phyloP scores from a whole-genome alignment of 306 rosid species.

The Cucumis cinereus region DNA sequence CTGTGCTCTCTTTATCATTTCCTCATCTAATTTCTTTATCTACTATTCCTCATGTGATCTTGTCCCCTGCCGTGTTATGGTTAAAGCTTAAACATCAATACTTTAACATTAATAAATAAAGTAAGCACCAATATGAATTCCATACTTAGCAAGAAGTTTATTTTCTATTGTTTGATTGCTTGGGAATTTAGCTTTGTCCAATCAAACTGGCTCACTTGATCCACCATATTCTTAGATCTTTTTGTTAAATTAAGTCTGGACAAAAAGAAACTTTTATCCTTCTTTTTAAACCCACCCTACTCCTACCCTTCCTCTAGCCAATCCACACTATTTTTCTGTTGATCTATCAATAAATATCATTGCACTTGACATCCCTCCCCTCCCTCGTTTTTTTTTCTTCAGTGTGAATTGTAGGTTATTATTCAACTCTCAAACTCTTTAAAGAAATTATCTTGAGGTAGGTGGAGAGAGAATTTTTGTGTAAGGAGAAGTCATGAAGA shows the following conservation, averaged over 20 bases:
- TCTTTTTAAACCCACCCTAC: not conserved
- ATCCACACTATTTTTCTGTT: not conserved
- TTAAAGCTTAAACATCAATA: not conserved
- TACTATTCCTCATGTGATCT: constrained; percentile 11
- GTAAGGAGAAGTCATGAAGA: not conserved
- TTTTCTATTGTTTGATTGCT: not conserved
- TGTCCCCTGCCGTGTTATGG: constrained; percentile 14
- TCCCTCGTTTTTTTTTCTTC: not conserved
- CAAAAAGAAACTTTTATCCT: not conserved
- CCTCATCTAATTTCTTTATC: constrained; percentile 11
- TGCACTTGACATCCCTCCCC: not conserved
- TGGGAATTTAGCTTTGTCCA: not conserved
- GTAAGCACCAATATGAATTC: not conserved
- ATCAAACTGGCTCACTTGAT: not conserved
- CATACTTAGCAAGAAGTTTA: not conserved
- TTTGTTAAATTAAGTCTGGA: not conserved
- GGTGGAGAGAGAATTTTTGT: not conserved
- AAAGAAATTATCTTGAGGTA: not conserved
- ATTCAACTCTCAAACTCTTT: not conserved
- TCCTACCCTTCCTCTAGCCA: not conserved
- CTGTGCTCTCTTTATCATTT: constrained; percentile 9
- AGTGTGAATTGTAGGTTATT: not conserved
- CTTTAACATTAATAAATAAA: not conserved
- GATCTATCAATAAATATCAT: not conserved
- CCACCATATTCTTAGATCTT: not conserved